These are phyloP conservation scores for Cymbidium sinense DNA, from an alignment of 106 monocot species.

Conservation along the genomic window DNA sequence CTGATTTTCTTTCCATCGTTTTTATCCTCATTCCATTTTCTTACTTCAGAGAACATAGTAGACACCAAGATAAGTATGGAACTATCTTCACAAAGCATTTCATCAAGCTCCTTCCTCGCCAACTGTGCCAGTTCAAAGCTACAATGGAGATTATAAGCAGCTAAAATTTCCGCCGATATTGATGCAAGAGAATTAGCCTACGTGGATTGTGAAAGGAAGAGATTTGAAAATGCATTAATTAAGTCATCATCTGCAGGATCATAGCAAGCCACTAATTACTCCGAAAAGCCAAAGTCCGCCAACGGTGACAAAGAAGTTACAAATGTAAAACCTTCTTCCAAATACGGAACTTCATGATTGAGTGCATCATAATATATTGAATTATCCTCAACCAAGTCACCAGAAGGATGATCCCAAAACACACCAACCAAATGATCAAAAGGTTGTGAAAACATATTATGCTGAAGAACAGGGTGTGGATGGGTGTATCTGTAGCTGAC, in stretches of 20 bases:
- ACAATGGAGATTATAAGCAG: too few species aligned
- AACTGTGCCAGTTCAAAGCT: too few species aligned
- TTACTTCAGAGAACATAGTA: too few species aligned
- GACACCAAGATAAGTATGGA: too few species aligned
- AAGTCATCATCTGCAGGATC: neutral
- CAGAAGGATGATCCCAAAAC: neutral
- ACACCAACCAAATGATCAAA: neutral
- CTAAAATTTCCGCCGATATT: too few species aligned
- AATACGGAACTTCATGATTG: neutral
- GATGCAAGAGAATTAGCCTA: neutral
- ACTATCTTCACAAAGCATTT: too few species aligned
- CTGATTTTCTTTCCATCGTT: too few species aligned
- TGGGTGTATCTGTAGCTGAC: neutral
- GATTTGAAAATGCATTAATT: neutral
- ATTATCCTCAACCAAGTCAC: neutral
- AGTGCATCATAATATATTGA: constrained; percentile 1
- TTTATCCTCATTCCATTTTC: too few species aligned
- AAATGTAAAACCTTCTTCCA: neutral
- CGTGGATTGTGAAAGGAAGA: neutral
- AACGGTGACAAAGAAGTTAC: neutral
- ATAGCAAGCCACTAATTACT: neutral
- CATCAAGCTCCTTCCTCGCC: too few species aligned
- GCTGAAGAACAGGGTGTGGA: too few species aligned
- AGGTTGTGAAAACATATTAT: neutral
- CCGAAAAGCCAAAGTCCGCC: neutral